These are phyloP conservation scores for Aspergillus candidus DNA, from an alignment of 2,329 filamentous ascomycete genomes.

Conservation along the genomic window DNA sequence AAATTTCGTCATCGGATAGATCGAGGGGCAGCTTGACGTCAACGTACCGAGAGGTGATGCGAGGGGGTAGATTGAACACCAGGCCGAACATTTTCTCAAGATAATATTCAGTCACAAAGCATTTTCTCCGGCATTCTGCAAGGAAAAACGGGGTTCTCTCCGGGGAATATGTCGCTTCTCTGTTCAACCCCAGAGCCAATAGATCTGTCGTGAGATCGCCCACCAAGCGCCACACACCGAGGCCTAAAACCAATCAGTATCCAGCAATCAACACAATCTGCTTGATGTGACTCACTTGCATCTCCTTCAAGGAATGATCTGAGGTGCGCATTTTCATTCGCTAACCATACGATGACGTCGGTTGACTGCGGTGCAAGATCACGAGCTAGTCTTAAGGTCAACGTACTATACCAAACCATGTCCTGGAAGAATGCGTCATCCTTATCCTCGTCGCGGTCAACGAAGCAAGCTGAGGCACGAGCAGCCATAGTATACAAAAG, in stretches of 20 bases:
- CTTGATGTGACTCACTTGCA: constrained; percentile 8
- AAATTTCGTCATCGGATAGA: constrained; percentile 9
- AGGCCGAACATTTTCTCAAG: constrained; percentile 12
- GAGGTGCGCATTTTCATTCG: constrained; percentile 11
- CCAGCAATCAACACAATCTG: neutral
- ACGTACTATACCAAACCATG: constrained; percentile 11
- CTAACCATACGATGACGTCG: constrained; percentile 12
- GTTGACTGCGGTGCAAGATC: constrained; percentile 13
- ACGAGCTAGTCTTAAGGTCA: constrained; percentile 11
- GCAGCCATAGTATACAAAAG: constrained; percentile 13
- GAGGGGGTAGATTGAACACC: constrained; percentile 12
- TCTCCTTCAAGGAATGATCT: constrained; percentile 11
- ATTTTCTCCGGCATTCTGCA: constrained; percentile 9
- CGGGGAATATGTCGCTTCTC: constrained; percentile 12
- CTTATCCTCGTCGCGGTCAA: neutral
- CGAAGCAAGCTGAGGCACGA: constrained; percentile 1
- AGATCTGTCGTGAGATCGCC: constrained; percentile 13
- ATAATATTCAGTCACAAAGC: constrained; percentile 9
- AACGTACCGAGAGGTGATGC: constrained; percentile 10
- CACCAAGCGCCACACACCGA: constrained; percentile 12
- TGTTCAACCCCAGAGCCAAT: constrained; percentile 11
- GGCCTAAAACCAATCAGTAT: constrained; percentile 7
- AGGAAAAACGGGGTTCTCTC: constrained; percentile 10
- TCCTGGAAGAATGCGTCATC: constrained; percentile 7
- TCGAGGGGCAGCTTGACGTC: constrained; percentile 13